phyloP scores from a whole-genome alignment of 1,284 basidiomycete species.

The Rhizoctonia solani region DNA sequence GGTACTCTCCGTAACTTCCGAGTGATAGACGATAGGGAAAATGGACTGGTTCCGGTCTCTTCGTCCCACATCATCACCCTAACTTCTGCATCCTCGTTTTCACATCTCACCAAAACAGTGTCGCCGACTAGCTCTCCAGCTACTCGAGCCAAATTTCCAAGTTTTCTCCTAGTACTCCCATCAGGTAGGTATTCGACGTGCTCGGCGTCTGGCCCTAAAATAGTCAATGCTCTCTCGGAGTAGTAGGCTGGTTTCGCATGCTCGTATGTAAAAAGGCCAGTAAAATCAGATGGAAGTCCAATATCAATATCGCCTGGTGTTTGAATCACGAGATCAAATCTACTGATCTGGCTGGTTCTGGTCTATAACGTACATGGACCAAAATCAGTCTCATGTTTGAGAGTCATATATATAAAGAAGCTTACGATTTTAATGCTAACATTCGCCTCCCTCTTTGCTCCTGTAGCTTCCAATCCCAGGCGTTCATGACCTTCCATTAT shows the following conservation, averaged over 20 bases:
- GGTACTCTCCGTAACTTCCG: background rate
- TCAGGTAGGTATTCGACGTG: constrained; percentile 26
- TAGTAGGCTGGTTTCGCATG: constrained; percentile 21
- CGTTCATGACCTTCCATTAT: constrained; percentile 25
- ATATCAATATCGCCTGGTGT: constrained; percentile 30
- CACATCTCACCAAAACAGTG: constrained; percentile 12
- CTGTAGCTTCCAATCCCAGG: constrained; percentile 17
- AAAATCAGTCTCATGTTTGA: background rate
- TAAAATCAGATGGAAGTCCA: constrained; percentile 30
- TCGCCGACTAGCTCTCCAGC: constrained; percentile 30
- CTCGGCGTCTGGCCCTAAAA: constrained; percentile 21
- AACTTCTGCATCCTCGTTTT: constrained; percentile 29
- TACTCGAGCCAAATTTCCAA: constrained; percentile 20
- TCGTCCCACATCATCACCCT: constrained; percentile 33
- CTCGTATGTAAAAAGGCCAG: constrained; percentile 23
- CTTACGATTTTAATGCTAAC: constrained; percentile 17
- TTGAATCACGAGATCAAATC: constrained; percentile 23
- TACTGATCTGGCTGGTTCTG: constrained; percentile 1
- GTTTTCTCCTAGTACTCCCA: constrained; percentile 10
- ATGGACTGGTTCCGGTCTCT: background rate
- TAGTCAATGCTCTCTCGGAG: constrained; percentile 11
- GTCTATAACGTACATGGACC: constrained; percentile 3
- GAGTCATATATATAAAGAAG: background rate
- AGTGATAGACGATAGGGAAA: constrained; percentile 9
- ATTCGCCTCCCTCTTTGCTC: constrained; percentile 21